Evolutionary conservation across 805 yeast genomes (phyloP), one percentile per base, ranked within the genome.

Genomic region (Lipomyces oligophaga): DNA sequence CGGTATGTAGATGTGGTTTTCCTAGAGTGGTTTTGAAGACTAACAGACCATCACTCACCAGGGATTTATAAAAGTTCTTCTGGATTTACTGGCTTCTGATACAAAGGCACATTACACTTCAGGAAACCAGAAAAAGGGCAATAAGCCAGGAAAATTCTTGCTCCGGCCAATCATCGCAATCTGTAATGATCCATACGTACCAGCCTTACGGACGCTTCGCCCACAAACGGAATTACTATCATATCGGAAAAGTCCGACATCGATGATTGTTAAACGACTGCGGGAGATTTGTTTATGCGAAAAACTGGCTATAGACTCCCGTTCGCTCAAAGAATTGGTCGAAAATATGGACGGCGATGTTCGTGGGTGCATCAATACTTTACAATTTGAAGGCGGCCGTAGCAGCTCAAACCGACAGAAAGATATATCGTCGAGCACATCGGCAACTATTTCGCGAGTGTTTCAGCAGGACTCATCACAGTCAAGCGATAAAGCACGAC

Each of bases 131-230:
- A 47, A 58, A 20, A 57, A 60, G 31, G 55, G 60, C 4, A 66
- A 68, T 42, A 68, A 64, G 41, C 66, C 61, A 38, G 64, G 69
- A 8, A 69, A 67, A 28, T 65, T 80, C 4, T 63, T 93, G 34
- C 70, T 74, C 58, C 73, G 97, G 55, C 97, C 97, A 1, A 86
- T 93, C 16, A 85, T 90, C 43, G 89, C 95, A 34, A 78, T 93
- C 45, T 94, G 97, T 63, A 93, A 90, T 61, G 95, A 93, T 60
- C 73, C 85, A 1, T 88, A 85, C 63, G 76, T 85, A 0, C 77
- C 80, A 2, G 78, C 85, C 1, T 69, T 90, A 65, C 94, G 86
- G 42, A 79, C 78, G 46, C 68, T 90, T 50, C 77, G 90, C 51
- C 82, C 83, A 0, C 67, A 74, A 49, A 79, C 90, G 53, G 96